Evolutionary conservation across 2,329 filamentous ascomycete species (phyloP).

Genomic region (Arthrobotrys megalospora): DNA sequence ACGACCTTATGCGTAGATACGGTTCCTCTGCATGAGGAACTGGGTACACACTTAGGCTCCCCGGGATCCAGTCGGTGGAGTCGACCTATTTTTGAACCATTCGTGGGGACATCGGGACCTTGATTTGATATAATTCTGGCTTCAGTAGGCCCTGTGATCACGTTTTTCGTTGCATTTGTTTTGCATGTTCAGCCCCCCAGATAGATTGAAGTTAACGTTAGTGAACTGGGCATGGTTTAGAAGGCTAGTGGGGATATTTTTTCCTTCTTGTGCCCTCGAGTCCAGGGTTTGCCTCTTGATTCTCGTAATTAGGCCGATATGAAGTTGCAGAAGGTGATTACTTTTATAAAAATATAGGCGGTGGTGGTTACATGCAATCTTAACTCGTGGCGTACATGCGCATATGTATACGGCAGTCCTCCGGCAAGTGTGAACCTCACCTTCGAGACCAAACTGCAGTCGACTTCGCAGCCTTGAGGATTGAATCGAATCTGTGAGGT

Average conservation of each 20-base stretch:
- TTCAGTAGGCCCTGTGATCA: slow-evolving; percentile 7
- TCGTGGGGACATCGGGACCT: not conserved
- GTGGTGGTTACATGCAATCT: slow-evolving; percentile 54
- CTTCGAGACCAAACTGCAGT: not conserved
- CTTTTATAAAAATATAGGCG: slow-evolving; percentile 16
- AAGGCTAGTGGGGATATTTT: slow-evolving; percentile 47
- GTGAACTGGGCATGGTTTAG: slow-evolving; percentile 3
- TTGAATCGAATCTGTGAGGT: not conserved
- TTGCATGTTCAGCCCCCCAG: slow-evolving; percentile 23
- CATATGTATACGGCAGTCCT: slow-evolving; percentile 1
- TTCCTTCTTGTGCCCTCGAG: slow-evolving; percentile 31
- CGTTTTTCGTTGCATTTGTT: slow-evolving; percentile 37
- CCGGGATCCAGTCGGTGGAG: slow-evolving; percentile 8
- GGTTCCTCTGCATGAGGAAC: slow-evolving; percentile 42
- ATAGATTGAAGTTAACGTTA: slow-evolving; percentile 21
- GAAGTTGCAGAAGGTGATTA: slow-evolving; percentile 54
- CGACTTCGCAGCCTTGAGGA: too few relatives aligned
- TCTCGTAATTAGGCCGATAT: slow-evolving; percentile 51
- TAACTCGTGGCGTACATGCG: slow-evolving; percentile 44
- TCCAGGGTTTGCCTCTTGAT: slow-evolving; percentile 10
- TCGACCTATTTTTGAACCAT: slow-evolving; percentile 29
- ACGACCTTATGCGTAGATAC: slow-evolving; percentile 37
- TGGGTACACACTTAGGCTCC: slow-evolving; percentile 6
- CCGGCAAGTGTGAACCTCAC: too few relatives aligned
- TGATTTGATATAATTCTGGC: slow-evolving; percentile 28